Conservation (phyloP, 768 basidiomycete genomes). For the Kockovaella imperatae region DNA sequence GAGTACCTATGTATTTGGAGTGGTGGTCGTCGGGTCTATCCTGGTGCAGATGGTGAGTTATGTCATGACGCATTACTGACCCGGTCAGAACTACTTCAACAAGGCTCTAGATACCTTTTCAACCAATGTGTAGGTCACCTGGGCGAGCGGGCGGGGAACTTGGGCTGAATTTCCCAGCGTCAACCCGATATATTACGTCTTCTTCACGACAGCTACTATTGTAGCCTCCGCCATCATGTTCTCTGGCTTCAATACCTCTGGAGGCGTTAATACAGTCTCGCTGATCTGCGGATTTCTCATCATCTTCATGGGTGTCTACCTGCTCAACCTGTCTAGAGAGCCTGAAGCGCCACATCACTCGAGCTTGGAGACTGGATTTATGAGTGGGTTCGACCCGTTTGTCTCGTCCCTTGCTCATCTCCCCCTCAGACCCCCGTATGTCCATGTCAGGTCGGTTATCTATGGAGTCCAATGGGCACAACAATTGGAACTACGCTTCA, state of each 20-base stretch:
- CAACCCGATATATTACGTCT: constrained; percentile 96
- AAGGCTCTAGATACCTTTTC: constrained; percentile 95
- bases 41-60: constrained; percentile 48
- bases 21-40: constrained; percentile 75
- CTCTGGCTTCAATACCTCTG: constrained; percentile 90
- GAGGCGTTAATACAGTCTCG: constrained; percentile 71
- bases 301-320: constrained; percentile 84
- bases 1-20: constrained; percentile 91
- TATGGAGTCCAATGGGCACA: constrained; percentile 50
- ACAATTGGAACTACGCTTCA: constrained; percentile 29
- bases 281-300: constrained; percentile 82
- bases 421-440: constrained; percentile 55
- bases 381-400: constrained; percentile 37
- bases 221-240: constrained; percentile 92
- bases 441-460: constrained; percentile 74
- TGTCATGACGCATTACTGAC: not conserved
- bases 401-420: not conserved
- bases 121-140: constrained; percentile 79
- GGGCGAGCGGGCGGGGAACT: not conserved
- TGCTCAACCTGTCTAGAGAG: constrained; percentile 40
- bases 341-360: constrained; percentile 41
- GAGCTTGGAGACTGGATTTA: constrained; percentile 40
- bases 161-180: constrained; percentile 53
- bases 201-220: constrained; percentile 88
- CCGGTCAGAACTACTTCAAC: constrained; percentile 62